Base-by-base conservation (phyloP, 2,329 filamentous ascomycete species). In the Trichoderma sp. region DNA sequence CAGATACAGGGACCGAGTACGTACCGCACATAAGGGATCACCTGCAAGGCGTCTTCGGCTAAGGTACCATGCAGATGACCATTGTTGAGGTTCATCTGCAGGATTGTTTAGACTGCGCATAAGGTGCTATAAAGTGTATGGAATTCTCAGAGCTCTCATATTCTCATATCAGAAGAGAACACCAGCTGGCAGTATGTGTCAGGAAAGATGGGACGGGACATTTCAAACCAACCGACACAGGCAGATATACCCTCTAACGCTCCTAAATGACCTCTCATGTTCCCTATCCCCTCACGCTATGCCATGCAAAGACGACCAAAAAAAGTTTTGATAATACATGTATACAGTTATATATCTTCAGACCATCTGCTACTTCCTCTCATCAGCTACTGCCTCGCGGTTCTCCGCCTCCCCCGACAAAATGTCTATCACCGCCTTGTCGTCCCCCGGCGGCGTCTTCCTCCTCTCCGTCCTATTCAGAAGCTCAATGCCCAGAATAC, bases 401-500 rank as follows among this genome's bases (percentile, higher is more conserved):
- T 41, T 19, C 54, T 28, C 48, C 52, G 48, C 39, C 52, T 55
- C 63, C 14, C 63, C 63, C 28, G 56, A 50, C 64, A 56, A 62
- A 34, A 69, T 56, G 48, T 69, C 62, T 45, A 70, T 66, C 54
- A 69, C 59, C 26, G 63, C 63, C 64, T 67, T 66, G n/a, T 61
- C 63, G 5, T 61, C 63, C 44, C 56, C 26, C 28, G 28, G 48
- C n/a, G n/a, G 14, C 52, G 58, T 61, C 19, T 57, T 30, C 50
- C 60, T 63, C 65, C 67, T 64, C 47, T 63, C 63, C 54, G 67
- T 66, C 57, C 70, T 68, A 47, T 72, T 72, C 14, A 79, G 62
- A 34, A 74, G 65, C 71, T 76, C 74, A 15, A 78, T 76, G 15
- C 81, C 80, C 14, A 76, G 45, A 1, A 82, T 72, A 10, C 85